These are phyloP conservation scores for Apodospora peruviana DNA, from an alignment of 495 filamentous ascomycete species.

Conservation along the genomic window DNA sequence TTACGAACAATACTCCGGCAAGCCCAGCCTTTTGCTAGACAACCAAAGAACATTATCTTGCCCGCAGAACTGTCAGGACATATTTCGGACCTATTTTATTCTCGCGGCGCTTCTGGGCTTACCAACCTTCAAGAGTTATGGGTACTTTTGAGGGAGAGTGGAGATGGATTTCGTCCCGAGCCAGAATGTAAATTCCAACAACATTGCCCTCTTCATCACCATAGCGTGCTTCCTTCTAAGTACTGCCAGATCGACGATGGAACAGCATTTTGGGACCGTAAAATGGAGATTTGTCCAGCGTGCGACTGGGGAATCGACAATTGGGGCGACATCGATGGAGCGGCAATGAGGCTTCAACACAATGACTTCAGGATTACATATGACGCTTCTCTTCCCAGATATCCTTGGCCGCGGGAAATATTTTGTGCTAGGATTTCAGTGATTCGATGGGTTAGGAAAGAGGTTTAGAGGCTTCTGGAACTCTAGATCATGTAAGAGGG, in stretches of 20 bases:
- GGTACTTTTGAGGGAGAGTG: background rate
- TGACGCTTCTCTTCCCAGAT: conserved; percentile 1
- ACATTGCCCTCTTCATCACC: background rate
- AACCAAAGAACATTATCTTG: background rate
- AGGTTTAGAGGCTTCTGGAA: background rate
- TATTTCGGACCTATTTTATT: background rate
- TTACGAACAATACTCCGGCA: background rate
- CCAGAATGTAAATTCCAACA: background rate
- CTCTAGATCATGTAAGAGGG: background rate
- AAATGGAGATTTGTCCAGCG: background rate
- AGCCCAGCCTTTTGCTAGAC: background rate
- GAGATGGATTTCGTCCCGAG: background rate
- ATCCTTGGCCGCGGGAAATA: background rate
- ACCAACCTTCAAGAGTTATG: background rate
- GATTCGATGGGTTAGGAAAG: background rate
- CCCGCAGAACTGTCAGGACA: background rate
- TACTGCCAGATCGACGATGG: background rate
- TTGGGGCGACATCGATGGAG: background rate
- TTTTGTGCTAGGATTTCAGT: background rate
- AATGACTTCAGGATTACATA: background rate
- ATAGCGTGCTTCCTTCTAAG: background rate
- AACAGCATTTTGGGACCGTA: background rate
- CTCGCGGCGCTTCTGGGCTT: background rate
- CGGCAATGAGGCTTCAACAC: background rate
- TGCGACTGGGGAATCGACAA: background rate